Percentiles rank a stretch among this genome's conserved stretches.
Evolutionary conservation across 108 stramenopile genomes (phyloP).

Genomic region (Ochromonas danica): DNA sequence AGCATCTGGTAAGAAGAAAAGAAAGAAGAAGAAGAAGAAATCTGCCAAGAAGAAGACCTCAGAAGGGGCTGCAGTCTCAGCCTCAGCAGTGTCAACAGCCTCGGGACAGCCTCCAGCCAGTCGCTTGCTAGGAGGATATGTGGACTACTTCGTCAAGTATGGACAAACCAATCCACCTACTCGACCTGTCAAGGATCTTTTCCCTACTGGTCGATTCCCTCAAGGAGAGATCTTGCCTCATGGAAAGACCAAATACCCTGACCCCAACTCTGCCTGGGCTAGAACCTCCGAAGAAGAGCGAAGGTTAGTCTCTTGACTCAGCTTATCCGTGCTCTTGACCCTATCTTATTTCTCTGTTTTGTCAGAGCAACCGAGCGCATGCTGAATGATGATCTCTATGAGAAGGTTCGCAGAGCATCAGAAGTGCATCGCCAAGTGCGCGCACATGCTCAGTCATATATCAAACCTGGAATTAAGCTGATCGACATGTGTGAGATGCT

Average conservation of each 20-base stretch:
- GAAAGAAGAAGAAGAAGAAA: conserved; percentile 41
- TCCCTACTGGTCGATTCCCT: conserved; percentile 63
- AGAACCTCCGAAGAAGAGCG: not conserved
- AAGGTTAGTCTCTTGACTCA: not conserved
- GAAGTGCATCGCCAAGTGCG: conserved; percentile 97
- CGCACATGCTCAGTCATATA: conserved; percentile 83
- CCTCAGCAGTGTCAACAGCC: not conserved
- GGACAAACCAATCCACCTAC: conserved; percentile 96
- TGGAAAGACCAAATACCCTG: conserved; percentile 72
- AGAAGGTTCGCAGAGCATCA: conserved; percentile 78
- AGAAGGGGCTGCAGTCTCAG: not conserved
- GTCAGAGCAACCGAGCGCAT: conserved; percentile 73
- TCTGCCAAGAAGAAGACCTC: not conserved
- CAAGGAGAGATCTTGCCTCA: conserved; percentile 83
- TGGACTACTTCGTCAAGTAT: conserved; percentile 83
- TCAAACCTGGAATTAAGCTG: conserved; percentile 91
- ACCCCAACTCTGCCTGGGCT: conserved; percentile 50
- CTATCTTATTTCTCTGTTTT: conserved; percentile 49
- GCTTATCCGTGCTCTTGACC: too few relatives aligned
- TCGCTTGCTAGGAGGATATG: conserved; percentile 75
- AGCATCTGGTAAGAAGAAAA: conserved; percentile 42
- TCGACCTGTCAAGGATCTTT: conserved; percentile 65
- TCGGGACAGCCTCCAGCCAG: conserved; percentile 63
- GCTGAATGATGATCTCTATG: conserved; percentile 72
- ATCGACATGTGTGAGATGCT: conserved; percentile 87